These are phyloP conservation scores for Hibiscus trionum DNA, from an alignment of 345 rosid genomes.

Conservation along the genomic window DNA sequence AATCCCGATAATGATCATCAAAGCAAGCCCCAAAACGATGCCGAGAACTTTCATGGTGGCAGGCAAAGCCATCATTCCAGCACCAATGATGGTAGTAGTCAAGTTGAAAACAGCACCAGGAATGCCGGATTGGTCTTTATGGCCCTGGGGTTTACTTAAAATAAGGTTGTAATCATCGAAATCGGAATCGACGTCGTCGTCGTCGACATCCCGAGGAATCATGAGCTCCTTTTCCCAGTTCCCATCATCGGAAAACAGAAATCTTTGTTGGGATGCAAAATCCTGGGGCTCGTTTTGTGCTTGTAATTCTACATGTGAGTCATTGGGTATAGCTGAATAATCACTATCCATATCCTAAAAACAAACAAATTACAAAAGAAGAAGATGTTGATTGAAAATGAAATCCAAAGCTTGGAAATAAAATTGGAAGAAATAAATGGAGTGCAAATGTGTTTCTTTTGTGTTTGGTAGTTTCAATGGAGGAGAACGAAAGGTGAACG, in stretches of 20 bases:
- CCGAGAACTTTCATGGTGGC: slow-evolving; percentile 96
- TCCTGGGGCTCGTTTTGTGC: slow-evolving; percentile 24
- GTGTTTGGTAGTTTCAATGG: background rate
- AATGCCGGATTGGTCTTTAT: slow-evolving; percentile 32
- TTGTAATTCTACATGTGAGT: slow-evolving; percentile 50
- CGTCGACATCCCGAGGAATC: slow-evolving; percentile 5
- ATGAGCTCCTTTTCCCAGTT: slow-evolving; percentile 21
- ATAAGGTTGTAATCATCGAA: slow-evolving; percentile 29
- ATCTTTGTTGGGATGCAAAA: slow-evolving; percentile 22
- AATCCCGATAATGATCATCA: slow-evolving; percentile 67
- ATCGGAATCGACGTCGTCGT: slow-evolving; percentile 30
- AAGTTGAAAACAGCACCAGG: slow-evolving; percentile 87
- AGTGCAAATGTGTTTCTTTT: background rate
- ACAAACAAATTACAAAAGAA: background rate
- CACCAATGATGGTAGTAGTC: slow-evolving; percentile 82
- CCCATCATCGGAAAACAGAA: slow-evolving; percentile 40
- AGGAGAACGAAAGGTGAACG: background rate
- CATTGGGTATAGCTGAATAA: slow-evolving; percentile 54
- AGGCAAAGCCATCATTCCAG: slow-evolving; percentile 99
- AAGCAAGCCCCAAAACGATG: slow-evolving; percentile 49
- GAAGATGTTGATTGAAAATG: background rate
- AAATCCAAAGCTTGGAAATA: background rate
- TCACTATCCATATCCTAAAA: slow-evolving; percentile 47
- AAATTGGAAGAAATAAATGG: background rate
- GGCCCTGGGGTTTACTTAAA: slow-evolving; percentile 15